phyloP scores from a whole-genome alignment of 805 yeast species.

The Metschnikowia matae region DNA sequence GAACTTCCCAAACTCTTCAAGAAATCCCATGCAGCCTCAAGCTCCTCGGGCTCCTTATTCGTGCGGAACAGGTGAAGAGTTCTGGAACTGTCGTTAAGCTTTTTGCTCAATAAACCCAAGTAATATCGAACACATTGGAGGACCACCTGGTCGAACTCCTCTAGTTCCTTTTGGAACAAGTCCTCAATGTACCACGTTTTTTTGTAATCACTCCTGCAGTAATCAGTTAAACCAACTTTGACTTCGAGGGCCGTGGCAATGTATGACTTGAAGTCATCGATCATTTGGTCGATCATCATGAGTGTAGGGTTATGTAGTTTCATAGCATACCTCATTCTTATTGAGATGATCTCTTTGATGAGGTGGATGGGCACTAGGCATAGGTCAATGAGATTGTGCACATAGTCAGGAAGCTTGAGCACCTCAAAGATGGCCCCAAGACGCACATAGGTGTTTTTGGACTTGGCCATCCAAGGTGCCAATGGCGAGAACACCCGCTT shows the following conservation, averaged over 20 bases:
- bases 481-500: conserved; percentile 63
- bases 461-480: conserved; percentile 78
- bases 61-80: conserved; percentile 65
- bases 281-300: conserved; percentile 94
- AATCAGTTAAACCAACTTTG: conserved; percentile 60
- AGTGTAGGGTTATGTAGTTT: conserved; percentile 80
- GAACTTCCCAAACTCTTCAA: conserved; percentile 72
- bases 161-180: conserved; percentile 51
- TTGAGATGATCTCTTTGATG: conserved; percentile 71
- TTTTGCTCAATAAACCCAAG: conserved; percentile 66
- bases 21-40: conserved; percentile 78
- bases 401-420: conserved; percentile 69
- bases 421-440: conserved; percentile 59
- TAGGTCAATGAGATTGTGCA: conserved; percentile 59
- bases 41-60: conserved; percentile 86
- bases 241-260: conserved; percentile 71
- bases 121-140: conserved; percentile 71
- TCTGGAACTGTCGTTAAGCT: conserved; percentile 71
- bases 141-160: conserved; percentile 58
- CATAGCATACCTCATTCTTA: conserved; percentile 72
- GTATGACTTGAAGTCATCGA: conserved; percentile 77
- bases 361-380: conserved; percentile 75
- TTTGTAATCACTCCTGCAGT: conserved; percentile 48
- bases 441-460: conserved; percentile 65
- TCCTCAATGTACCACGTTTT: conserved; percentile 71